These are phyloP conservation scores for Suillus weaverae DNA, from an alignment of 768 basidiomycete species.

Conservation along the genomic window DNA sequence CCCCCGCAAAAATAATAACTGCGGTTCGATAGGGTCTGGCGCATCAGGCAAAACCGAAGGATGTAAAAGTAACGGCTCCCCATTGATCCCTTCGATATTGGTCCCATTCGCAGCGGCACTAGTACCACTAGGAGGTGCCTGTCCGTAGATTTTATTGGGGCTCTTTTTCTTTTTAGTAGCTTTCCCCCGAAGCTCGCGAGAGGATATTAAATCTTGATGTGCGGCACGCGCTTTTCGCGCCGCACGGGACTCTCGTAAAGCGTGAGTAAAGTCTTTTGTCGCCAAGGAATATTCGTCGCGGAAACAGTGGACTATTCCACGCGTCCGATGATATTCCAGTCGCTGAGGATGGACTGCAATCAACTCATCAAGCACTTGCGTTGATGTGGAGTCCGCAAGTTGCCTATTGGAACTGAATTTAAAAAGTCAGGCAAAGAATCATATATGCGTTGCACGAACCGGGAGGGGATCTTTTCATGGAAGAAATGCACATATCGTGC, in stretches of 20 bases:
- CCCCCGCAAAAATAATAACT: constrained; percentile 80
- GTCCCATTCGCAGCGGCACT: constrained; percentile 44
- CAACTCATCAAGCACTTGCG: constrained; percentile 75
- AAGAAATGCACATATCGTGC: constrained; percentile 92
- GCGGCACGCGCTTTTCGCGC: constrained; percentile 61
- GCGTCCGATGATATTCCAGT: constrained; percentile 83
- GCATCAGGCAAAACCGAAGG: constrained; percentile 75
- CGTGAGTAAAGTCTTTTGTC: constrained; percentile 78
- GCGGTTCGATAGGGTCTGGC: constrained; percentile 85
- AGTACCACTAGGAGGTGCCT: constrained; percentile 69
- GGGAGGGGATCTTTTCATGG: constrained; percentile 92
- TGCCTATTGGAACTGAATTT: constrained; percentile 50
- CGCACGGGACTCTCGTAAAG: constrained; percentile 74
- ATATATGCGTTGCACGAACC: constrained; percentile 47
- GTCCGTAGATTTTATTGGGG: constrained; percentile 51
- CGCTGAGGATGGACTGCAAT: constrained; percentile 72
- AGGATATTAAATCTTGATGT: constrained; percentile 47
- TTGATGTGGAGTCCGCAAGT: constrained; percentile 80
- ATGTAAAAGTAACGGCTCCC: constrained; percentile 57
- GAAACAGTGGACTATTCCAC: constrained; percentile 90
- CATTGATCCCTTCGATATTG: constrained; percentile 46
- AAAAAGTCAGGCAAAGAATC: constrained; percentile 17
- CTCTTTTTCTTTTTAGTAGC: constrained; percentile 58
- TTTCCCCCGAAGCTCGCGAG: constrained; percentile 40
- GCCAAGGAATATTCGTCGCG: constrained; percentile 78